Conservation (phyloP, 2,329 filamentous ascomycete genomes). For the Tricladium varicosporioides region DNA sequence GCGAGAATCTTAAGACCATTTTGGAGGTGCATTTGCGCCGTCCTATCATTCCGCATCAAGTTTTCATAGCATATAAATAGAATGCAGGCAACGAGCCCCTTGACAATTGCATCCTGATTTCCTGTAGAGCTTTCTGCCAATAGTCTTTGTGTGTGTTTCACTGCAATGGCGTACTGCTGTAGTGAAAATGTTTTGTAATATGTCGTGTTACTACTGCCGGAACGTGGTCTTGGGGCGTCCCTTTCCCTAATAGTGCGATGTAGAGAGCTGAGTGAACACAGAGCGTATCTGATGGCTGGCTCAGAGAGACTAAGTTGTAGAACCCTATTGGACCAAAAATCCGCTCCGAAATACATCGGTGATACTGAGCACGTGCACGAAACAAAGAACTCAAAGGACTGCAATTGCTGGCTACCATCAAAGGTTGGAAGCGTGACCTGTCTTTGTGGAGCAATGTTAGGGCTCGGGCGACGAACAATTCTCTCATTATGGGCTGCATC, state of each 20-base stretch:
- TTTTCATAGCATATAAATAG: constrained; percentile 23
- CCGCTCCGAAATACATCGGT: constrained; percentile 5
- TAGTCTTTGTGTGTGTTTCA: constrained; percentile 14
- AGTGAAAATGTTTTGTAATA: constrained; percentile 2
- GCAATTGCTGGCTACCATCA: constrained; percentile 9
- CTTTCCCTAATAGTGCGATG: constrained; percentile 7
- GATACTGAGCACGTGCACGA: constrained; percentile 9
- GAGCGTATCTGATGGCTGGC: constrained; percentile 18
- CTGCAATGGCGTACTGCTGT: constrained; percentile 16
- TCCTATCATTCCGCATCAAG: constrained; percentile 10
- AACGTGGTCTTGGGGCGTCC: not conserved
- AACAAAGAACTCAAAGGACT: constrained; percentile 19
- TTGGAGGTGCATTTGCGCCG: constrained; percentile 16
- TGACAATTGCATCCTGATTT: constrained; percentile 8
- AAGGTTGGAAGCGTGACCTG: constrained; percentile 8
- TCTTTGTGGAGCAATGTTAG: not conserved
- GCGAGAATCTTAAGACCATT: constrained; percentile 18
- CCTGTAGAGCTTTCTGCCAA: constrained; percentile 7
- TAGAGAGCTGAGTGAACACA: constrained; percentile 19
- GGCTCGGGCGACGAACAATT: not conserved
- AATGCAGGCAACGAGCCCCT: constrained; percentile 20
- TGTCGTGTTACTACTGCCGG: not conserved
- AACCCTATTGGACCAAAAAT: constrained; percentile 20
- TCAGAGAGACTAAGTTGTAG: constrained; percentile 19
- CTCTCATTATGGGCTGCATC: not conserved